phyloP scores from a whole-genome alignment of 176 grass and related monocot species.

The Carex kokanica region DNA sequence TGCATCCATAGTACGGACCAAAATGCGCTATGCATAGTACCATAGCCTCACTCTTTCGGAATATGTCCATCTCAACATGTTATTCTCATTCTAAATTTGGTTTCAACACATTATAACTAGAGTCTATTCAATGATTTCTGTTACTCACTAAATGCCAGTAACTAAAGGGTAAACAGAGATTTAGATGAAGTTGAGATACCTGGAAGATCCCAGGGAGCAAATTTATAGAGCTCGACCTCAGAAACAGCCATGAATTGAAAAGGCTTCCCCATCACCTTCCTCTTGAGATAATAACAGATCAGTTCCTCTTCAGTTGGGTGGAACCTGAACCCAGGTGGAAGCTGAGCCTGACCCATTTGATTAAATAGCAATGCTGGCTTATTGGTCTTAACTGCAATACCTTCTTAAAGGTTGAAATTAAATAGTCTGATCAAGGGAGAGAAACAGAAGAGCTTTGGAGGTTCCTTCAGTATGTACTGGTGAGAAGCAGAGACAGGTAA shows the following conservation, averaged over 20 bases:
- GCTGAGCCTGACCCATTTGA: conserved; percentile 55
- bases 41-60: neutral
- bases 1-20: too few species aligned
- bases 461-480: conserved; percentile 1
- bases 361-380: neutral
- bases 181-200: conserved; percentile 34
- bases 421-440: neutral
- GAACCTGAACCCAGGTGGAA: conserved; percentile 87
- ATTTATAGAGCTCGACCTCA: conserved; percentile 83
- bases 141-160: neutral
- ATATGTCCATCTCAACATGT: neutral
- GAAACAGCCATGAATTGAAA: conserved; percentile 62
- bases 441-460: neutral
- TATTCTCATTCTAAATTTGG: neutral
- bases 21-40: too few species aligned
- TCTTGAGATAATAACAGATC: conserved; percentile 79
- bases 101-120: neutral
- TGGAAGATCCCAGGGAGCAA: conserved; percentile 88
- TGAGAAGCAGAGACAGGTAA: neutral
- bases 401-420: neutral
- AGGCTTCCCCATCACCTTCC: conserved; percentile 77
- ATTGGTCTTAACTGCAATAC: neutral
- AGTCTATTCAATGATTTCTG: neutral
- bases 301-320: conserved; percentile 94
- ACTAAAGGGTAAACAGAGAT: neutral